phyloP scores from a whole-genome alignment of 257 asterid species.

The Gentiana dahurica region DNA sequence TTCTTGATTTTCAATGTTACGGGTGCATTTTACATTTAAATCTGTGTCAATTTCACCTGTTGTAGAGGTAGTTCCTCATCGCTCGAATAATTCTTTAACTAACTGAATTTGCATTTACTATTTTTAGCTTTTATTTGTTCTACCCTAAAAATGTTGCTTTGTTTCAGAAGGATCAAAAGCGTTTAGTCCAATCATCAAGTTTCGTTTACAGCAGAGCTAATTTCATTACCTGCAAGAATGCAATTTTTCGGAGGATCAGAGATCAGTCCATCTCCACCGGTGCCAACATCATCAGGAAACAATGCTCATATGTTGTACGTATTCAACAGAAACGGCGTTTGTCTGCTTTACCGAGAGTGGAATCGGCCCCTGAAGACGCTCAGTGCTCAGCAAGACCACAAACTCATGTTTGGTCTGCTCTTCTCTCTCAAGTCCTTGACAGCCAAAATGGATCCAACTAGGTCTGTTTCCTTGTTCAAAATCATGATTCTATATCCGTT shows the following conservation, averaged over 20 bases:
- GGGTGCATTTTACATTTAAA: too few relatives aligned
- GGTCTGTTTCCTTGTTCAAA: conserved; percentile 21
- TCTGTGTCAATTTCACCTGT: too few relatives aligned
- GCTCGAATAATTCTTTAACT: too few relatives aligned
- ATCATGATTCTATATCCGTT: background rate
- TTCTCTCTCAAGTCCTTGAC: conserved; percentile 92
- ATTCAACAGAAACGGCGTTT: conserved; percentile 79
- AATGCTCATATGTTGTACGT: conserved; percentile 79
- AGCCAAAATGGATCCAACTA: conserved; percentile 95
- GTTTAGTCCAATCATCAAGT: too few relatives aligned
- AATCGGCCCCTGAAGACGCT: conserved; percentile 94
- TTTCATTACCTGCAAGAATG: conserved; percentile 21
- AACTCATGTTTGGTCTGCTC: conserved; percentile 96
- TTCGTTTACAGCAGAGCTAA: background rate
- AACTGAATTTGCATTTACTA: too few relatives aligned
- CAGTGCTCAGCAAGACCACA: conserved; percentile 77
- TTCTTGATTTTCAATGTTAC: too few relatives aligned
- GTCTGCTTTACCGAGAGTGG: conserved; percentile 92
- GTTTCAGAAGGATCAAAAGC: too few relatives aligned
- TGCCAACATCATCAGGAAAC: conserved; percentile 75
- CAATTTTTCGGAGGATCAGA: conserved; percentile 85
- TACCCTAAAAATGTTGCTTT: too few relatives aligned
- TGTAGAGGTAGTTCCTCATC: too few relatives aligned
- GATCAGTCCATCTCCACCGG: conserved; percentile 73
- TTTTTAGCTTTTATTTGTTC: too few relatives aligned